Evolutionary conservation across 495 filamentous ascomycete genomes (phyloP), one percentile per base, ranked within the genome.

Genomic region (Aspergillus steynii): DNA sequence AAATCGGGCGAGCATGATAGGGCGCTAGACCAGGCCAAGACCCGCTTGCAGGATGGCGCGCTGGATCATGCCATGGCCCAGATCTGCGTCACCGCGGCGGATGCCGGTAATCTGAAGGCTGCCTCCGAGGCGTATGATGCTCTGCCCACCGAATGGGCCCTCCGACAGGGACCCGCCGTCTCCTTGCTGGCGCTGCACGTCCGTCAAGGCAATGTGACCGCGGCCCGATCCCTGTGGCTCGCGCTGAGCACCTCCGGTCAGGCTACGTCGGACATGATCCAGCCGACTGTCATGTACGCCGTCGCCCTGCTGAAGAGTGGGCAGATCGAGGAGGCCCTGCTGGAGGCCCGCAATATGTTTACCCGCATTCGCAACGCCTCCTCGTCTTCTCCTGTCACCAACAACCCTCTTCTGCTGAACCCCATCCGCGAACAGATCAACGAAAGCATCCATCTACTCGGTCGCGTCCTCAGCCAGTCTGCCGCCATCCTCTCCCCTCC

Each of bases 171-270:
- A 32, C 85, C 92, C 2, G 89, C 92, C n/a, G 86, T 92, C 68
- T 89, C 95, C 10, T 82, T 97, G 71, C 76, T 96, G 32, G 93
- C 95, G 46, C 85, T 96, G 68, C 88, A 92, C 63, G 79, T 96
- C 57, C 93, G 94, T 50, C 78, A 82, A 55, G 91, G 88, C 53
- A 87, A 96, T 71, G 81, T 96, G 59, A 81, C 86, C 27, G 83
- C 83, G 55, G 93, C 93, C 61, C 80, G 88, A 58, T 75, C 85
- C 57, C 90, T 91, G 74, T 96, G 92, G 90, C 79, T 83, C 51
- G 78, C 89, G 60, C 75, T 97, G 34, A 86, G 76, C 61, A 81
- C 75, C 28, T 81, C 86, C 37, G 83, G 84, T 73, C 74, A 80
- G 59, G 82, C 85, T 48, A 81, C 85, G 45, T 67, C 83, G 61